These are phyloP conservation scores for Rhodamnia argentea DNA, from an alignment of 345 rosid genomes.

Conservation along the genomic window DNA sequence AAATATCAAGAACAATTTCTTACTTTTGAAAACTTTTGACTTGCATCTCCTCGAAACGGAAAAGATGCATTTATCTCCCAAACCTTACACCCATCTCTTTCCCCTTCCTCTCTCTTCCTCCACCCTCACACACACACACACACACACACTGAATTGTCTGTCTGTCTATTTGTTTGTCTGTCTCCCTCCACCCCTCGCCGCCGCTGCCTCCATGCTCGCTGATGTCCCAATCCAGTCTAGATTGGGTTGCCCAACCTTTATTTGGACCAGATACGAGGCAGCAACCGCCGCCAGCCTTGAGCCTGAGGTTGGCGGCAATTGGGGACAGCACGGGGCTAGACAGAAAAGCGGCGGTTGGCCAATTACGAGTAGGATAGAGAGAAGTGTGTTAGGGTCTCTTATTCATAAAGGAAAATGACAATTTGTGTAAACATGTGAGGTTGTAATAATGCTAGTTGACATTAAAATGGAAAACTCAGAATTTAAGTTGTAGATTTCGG, in stretches of 20 bases:
- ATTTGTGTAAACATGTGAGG: not conserved
- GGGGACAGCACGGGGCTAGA: not conserved
- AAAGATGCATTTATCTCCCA: not conserved
- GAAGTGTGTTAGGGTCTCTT: not conserved
- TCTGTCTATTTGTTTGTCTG: no score
- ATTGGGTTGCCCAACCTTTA: not conserved
- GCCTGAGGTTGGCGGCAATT: not conserved
- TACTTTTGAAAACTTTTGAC: not conserved
- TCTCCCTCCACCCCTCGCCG: not conserved
- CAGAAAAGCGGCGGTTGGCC: not conserved
- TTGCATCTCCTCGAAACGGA: not conserved
- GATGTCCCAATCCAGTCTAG: not conserved
- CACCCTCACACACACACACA: no score
- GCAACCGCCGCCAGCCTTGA: not conserved
- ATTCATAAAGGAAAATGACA: not conserved
- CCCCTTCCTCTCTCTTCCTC: not conserved
- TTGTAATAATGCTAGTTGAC: not conserved
- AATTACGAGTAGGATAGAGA: not conserved
- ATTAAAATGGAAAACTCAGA: not conserved
- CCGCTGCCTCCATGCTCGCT: not conserved
- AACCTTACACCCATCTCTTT: not conserved
- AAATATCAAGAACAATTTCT: not conserved
- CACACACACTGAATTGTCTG: not conserved
- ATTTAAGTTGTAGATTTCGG: not conserved
- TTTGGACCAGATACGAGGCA: not conserved